A percentile compares a stretch with the other conserved stretches of the same genome.
These are phyloP conservation scores for Blastocystis hominis DNA, from an alignment of 352 stramenopile species.

Conservation along the genomic window DNA sequence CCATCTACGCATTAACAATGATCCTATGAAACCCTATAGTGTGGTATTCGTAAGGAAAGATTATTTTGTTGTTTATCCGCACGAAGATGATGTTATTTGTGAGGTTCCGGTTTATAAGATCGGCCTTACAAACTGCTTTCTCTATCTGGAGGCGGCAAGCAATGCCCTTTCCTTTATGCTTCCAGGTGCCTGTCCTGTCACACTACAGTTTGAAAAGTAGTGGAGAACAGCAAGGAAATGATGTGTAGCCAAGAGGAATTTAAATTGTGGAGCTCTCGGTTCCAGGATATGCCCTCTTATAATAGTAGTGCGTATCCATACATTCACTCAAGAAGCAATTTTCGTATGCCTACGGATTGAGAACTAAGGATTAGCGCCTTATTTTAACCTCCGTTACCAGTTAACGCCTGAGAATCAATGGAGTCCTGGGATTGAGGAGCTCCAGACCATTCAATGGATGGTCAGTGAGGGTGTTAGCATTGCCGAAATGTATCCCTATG, in stretches of 20 bases:
- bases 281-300: neutral
- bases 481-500: slow-evolving; percentile 31
- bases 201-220: neutral
- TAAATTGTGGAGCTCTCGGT: neutral
- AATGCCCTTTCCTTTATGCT: slow-evolving; percentile 14
- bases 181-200: neutral
- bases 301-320: neutral
- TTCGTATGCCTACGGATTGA: neutral
- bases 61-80: neutral
- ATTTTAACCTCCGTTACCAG: slow-evolving; percentile 32
- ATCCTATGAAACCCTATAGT: neutral
- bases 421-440: neutral
- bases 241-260: neutral
- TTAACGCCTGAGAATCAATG: neutral
- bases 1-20: neutral
- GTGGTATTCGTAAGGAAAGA: neutral
- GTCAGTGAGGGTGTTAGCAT: neutral
- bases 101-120: slow-evolving; percentile 3
- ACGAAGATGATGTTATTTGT: neutral
- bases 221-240: neutral
- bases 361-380: neutral
- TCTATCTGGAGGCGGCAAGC: neutral
- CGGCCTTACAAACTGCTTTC: slow-evolving; percentile 10
- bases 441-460: neutral
- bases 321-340: no score